These are phyloP conservation scores for Penicillium verhagenii DNA, from an alignment of 495 filamentous ascomycete genomes.

Conservation along the genomic window DNA sequence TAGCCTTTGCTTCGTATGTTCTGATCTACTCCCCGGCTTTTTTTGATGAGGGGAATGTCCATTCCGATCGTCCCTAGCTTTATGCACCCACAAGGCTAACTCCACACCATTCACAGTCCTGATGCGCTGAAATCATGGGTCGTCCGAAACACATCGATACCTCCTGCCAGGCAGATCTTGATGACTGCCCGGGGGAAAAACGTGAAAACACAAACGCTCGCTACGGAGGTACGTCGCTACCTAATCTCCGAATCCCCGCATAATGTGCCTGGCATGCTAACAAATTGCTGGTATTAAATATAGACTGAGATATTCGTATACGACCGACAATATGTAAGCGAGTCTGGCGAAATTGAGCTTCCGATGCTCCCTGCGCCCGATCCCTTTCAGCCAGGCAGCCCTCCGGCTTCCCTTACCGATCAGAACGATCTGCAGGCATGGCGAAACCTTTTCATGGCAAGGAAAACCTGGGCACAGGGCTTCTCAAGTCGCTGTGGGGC, in stretches of 20 bases:
- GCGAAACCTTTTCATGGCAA: slow-evolving; percentile 73
- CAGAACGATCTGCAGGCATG: slow-evolving; percentile 75
- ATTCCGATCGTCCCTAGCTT: neutral
- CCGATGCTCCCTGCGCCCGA: slow-evolving; percentile 57
- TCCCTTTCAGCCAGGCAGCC: slow-evolving; percentile 53
- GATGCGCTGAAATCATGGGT: slow-evolving; percentile 72
- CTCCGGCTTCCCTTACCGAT: slow-evolving; percentile 72
- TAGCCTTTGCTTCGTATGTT: slow-evolving; percentile 67
- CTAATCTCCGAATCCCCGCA: neutral
- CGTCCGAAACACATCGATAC: slow-evolving; percentile 62
- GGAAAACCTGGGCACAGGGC: slow-evolving; percentile 70
- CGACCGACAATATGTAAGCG: slow-evolving; percentile 62
- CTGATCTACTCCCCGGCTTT: neutral
- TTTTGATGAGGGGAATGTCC: slow-evolving; percentile 9
- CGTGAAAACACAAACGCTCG: slow-evolving; percentile 70
- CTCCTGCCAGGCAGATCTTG: slow-evolving; percentile 69
- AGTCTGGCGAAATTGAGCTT: slow-evolving; percentile 46
- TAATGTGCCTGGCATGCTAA: neutral
- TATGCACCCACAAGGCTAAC: slow-evolving; percentile 20
- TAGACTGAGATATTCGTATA: slow-evolving; percentile 88
- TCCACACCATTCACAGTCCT: slow-evolving; percentile 50
- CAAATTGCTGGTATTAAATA: slow-evolving; percentile 4
- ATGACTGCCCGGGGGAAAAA: slow-evolving; percentile 82
- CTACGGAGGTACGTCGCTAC: slow-evolving; percentile 62
- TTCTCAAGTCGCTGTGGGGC: slow-evolving; percentile 61